A percentile compares a stretch with the other conserved stretches of the same genome.
phyloP scores from a whole-genome alignment of 129 eudicot genomes.

The Glebionis coronaria region DNA sequence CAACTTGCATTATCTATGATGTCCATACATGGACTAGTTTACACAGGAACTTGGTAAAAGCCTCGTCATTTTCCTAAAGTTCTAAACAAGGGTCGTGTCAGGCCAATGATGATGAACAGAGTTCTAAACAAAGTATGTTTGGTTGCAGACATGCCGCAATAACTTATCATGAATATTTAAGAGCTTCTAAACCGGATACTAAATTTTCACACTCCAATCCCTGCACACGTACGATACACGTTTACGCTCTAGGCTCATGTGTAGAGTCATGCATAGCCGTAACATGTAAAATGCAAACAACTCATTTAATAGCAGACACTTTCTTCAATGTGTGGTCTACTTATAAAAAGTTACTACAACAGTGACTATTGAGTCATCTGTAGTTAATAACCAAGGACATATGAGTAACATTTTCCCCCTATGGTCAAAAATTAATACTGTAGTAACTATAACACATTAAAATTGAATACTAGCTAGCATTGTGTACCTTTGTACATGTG shows the following conservation, averaged over 20 bases:
- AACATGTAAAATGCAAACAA: neutral
- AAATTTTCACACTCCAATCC: neutral
- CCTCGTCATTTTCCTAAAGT: too few species aligned
- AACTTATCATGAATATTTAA: neutral
- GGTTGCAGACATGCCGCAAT: neutral
- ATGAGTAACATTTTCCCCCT: neutral
- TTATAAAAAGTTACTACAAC: neutral
- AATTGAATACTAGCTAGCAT: neutral
- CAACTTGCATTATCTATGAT: too few species aligned
- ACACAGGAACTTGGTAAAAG: too few species aligned
- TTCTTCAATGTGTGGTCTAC: conserved; percentile 7
- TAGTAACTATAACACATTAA: too few species aligned
- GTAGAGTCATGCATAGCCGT: neutral
- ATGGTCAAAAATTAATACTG: neutral
- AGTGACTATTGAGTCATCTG: neutral
- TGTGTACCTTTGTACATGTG: conserved; percentile 17
- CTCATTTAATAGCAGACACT: conserved; percentile 1
- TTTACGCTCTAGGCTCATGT: neutral
- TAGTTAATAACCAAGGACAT: neutral
- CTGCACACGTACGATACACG: neutral
- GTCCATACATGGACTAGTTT: too few species aligned
- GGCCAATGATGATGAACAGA: too few species aligned
- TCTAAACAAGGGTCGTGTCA: too few species aligned
- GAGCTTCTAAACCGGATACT: too few species aligned
- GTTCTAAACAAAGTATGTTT: too few species aligned